Evolutionary conservation across 2,329 filamentous ascomycete species (phyloP).

Genomic region (Paraphoma chrysanthemicola): DNA sequence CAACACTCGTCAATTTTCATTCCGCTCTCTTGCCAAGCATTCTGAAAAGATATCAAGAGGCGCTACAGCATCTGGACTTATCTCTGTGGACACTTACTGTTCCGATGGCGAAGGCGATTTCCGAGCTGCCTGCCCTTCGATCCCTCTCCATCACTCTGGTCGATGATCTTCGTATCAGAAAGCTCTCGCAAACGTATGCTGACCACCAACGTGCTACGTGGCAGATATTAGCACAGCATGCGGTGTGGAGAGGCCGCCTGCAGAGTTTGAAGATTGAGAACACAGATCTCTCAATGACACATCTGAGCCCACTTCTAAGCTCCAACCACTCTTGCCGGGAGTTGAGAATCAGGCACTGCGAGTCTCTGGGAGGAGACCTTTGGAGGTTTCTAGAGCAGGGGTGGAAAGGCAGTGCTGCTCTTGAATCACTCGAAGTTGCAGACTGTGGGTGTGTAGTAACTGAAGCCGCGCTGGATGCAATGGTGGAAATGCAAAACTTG

Average conservation of each 20-base stretch:
- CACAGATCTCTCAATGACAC: slow-evolving; percentile 20
- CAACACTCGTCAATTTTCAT: slow-evolving; percentile 37
- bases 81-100: slow-evolving; percentile 35
- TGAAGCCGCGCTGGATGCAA: slow-evolving; percentile 20
- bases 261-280: slow-evolving; percentile 29
- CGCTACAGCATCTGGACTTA: slow-evolving; percentile 36
- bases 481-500: slow-evolving; percentile 22
- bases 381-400: slow-evolving; percentile 28
- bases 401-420: slow-evolving; percentile 16
- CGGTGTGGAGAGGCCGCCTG: slow-evolving; percentile 21
- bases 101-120: slow-evolving; percentile 31
- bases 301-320: slow-evolving; percentile 26
- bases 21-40: slow-evolving; percentile 33
- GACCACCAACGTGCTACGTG: slow-evolving; percentile 22
- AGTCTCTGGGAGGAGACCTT: slow-evolving; percentile 18
- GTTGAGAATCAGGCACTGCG: slow-evolving; percentile 31
- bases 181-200: neutral
- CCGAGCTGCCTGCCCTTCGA: slow-evolving; percentile 24
- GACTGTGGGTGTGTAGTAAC: slow-evolving; percentile 31
- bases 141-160: slow-evolving; percentile 35
- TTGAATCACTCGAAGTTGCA: slow-evolving; percentile 27
- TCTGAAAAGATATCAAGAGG: slow-evolving; percentile 29
- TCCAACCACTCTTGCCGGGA: slow-evolving; percentile 22
- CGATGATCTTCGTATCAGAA: slow-evolving; percentile 12
- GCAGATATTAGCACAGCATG: slow-evolving; percentile 16